Evolutionary conservation across 441 rosid species (phyloP), one percentile per base, ranked within the genome.

Genomic region (Populus tomentosa): DNA sequence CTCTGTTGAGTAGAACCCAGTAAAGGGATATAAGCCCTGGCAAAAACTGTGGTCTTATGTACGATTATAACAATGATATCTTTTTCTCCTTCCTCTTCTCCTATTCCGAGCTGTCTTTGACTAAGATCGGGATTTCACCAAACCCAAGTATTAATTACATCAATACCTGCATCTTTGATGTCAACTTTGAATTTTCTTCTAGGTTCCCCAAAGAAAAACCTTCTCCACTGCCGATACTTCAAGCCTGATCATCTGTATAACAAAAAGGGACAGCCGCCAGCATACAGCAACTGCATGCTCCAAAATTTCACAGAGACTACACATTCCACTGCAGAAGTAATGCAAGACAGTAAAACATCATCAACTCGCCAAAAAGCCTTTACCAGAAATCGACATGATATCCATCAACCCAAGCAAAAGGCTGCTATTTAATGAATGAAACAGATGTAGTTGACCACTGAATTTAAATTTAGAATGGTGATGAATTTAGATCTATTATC

Each of bases 241-340:
- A 77, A 80, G 76, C 84, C 80, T 72, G 80, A 82, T 64, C 77
- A 70, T 76, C 82, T 71, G 79, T 76, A 26, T 38, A 32, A 82
- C 78, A 71, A 82, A 84, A 66, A 74, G 80, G 84, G 83, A 79
- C 78, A 78, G 83, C 84, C 80, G 79, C 80, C 81, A 73, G 80
- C 77, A 84, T 72, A 61, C 71, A 75, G 83, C 83, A 83, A 79
- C 71, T 71, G 81, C 82, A 71, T 79, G 88, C 82, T 81, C 82
- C 85, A 86, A 85, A 84, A 76, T 73, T 80, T 78, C 80, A 80
- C n/a, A 70, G 75, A 67, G 4, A 71, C 78, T 62, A 72, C 28
- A 80, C 83, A 78, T 77, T 78, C 62, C 83, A 79, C 90, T 87
- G 90, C 83, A 82, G 77, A 62, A 71, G 77, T 24, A 78, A 76